Evolutionary conservation across 192 early-diverging fungal genomes (phyloP).

Genomic region (Coemansia sp.): DNA sequence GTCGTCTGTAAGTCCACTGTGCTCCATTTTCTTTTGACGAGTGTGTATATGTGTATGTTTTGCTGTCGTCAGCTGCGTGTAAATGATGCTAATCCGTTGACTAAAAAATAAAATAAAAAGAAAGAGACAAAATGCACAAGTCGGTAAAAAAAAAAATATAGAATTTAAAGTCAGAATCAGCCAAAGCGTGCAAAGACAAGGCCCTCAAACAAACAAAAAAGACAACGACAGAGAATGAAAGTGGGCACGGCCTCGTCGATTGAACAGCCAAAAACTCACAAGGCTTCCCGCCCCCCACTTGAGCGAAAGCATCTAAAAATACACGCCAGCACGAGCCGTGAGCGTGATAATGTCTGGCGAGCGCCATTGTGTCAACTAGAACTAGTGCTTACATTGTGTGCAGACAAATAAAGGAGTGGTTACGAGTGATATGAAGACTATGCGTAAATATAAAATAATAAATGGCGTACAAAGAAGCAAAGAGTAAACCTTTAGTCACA

Average conservation of each 20-base stretch:
- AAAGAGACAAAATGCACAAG: background rate
- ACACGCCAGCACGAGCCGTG: constrained; percentile 8
- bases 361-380: constrained; percentile 9
- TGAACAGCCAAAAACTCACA: background rate
- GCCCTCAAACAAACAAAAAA: constrained; percentile 1
- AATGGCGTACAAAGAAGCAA: constrained; percentile 15
- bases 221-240: background rate
- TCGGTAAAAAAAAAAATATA: background rate
- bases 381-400: constrained; percentile 14
- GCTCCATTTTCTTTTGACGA: constrained; percentile 25
- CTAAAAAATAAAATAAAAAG: background rate
- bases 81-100: background rate
- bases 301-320: constrained; percentile 5
- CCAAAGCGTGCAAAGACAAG: constrained; percentile 8
- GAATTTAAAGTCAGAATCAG: background rate
- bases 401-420: background rate
- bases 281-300: background rate
- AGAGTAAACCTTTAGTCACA: background rate
- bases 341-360: constrained; percentile 6
- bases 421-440: constrained; percentile 7
- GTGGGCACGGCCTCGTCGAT: background rate
- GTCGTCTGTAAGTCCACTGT: constrained; percentile 28
- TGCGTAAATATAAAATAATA: constrained; percentile 4
- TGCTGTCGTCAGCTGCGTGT: constrained; percentile 8
- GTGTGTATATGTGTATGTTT: constrained; percentile 5